Percentiles rank a stretch among this genome's conserved stretches.
phyloP scores from a whole-genome alignment of 1,284 basidiomycete genomes.

The Fomitiporia mediterranea region DNA sequence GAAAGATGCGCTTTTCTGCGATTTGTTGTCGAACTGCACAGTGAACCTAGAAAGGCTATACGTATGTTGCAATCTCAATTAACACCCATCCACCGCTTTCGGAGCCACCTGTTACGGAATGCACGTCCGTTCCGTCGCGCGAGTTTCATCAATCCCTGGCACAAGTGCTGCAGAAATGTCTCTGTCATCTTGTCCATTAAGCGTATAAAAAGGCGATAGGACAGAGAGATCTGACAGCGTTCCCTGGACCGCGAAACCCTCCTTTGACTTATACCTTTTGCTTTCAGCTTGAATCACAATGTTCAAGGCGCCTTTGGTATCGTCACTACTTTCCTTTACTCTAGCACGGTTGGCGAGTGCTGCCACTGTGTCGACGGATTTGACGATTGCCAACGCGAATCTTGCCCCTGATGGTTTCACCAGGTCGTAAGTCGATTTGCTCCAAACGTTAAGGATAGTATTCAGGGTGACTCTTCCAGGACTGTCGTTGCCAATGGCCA shows the following conservation, averaged over 20 bases:
- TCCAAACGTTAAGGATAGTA: background rate
- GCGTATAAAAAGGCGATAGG: background rate
- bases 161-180: background rate
- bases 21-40: background rate
- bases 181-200: background rate
- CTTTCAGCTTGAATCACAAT: background rate
- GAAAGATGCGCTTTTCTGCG: background rate
- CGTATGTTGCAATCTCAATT: background rate
- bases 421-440: conserved; percentile 13
- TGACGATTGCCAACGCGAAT: conserved; percentile 12
- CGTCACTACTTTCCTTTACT: conserved; percentile 2
- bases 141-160: background rate
- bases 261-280: background rate
- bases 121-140: conserved; percentile 10
- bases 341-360: conserved; percentile 1
- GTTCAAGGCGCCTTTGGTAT: conserved; percentile 1
- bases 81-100: background rate
- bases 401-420: conserved; percentile 17
- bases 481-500: conserved; percentile 23
- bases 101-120: background rate
- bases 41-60: background rate
- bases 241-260: conserved; percentile 1
- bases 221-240: background rate
- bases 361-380: conserved; percentile 3
- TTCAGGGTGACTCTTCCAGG: background rate